phyloP scores from a whole-genome alignment of 305 asterid genomes.

The Fraxinus ornus region DNA sequence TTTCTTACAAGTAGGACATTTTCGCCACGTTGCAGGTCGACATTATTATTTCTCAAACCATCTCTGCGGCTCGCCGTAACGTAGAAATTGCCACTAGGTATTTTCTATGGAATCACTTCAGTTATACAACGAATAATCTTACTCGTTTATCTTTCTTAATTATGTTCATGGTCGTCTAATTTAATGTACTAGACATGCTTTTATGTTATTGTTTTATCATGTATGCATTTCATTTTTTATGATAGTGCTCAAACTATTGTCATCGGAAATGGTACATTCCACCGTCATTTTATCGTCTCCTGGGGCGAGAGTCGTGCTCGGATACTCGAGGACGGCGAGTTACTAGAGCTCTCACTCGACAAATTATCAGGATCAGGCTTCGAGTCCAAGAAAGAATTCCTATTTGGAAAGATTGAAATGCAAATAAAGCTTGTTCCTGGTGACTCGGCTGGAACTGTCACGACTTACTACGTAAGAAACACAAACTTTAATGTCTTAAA shows the following conservation, averaged over 20 bases:
- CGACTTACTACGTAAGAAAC: slow-evolving; percentile 55
- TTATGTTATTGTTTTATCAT: neutral
- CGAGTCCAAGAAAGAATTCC: slow-evolving; percentile 52
- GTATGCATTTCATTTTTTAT: neutral
- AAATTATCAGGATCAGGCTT: slow-evolving; percentile 53
- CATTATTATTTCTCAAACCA: slow-evolving; percentile 50
- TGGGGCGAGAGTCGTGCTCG: slow-evolving; percentile 53
- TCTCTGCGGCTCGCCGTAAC: slow-evolving; percentile 42
- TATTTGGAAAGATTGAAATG: slow-evolving; percentile 53
- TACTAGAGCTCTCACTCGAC: slow-evolving; percentile 54
- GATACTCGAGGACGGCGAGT: slow-evolving; percentile 47
- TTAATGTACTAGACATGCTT: neutral
- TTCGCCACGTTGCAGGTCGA: slow-evolving; percentile 46
- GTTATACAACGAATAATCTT: neutral
- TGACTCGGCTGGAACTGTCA: slow-evolving; percentile 65
- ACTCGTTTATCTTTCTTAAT: neutral
- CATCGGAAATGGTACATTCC: slow-evolving; percentile 51
- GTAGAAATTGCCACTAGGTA: slow-evolving; percentile 28
- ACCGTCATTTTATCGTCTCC: slow-evolving; percentile 42
- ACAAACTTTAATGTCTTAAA: neutral
- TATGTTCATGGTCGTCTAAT: neutral
- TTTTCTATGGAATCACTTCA: neutral
- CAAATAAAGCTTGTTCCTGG: slow-evolving; percentile 65
- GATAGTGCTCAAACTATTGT: slow-evolving; percentile 22
- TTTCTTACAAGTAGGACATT: neutral